Percentiles rank a stretch among this genome's conserved stretches.
Conservation (phyloP, 768 basidiomycete genomes). For the Serpula lacrymans region DNA sequence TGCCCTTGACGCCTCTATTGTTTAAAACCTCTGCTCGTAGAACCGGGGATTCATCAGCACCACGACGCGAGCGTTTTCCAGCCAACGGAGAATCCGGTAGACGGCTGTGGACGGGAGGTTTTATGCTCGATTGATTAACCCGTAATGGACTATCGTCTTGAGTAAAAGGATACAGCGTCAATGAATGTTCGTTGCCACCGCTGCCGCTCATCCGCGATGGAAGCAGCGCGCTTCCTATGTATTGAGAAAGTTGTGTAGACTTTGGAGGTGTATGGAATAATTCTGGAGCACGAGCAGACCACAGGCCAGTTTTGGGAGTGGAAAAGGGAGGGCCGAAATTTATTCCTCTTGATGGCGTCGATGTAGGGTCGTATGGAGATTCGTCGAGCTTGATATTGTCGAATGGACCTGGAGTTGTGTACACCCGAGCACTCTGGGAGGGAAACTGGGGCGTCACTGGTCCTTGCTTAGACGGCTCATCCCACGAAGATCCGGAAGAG, state of each 20-base stretch:
- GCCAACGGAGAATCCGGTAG: slow-evolving; percentile 26
- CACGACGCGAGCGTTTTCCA: slow-evolving; percentile 21
- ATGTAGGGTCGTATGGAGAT: slow-evolving; percentile 70
- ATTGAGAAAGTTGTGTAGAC: slow-evolving; percentile 8
- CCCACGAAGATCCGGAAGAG: slow-evolving; percentile 40
- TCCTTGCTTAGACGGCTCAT: slow-evolving; percentile 44
- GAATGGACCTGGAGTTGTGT: slow-evolving; percentile 33
- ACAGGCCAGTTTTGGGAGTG: slow-evolving; percentile 58
- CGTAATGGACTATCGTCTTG: too few species aligned
- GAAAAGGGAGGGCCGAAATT: slow-evolving; percentile 54
- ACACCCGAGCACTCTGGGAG: slow-evolving; percentile 36
- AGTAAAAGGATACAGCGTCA: too few species aligned
- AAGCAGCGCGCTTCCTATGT: slow-evolving; percentile 7
- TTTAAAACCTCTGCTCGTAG: too few species aligned
- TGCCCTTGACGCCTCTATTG: too few species aligned
- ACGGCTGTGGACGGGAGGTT: slow-evolving; percentile 16
- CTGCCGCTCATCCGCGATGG: slow-evolving; percentile 20
- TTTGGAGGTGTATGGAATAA: slow-evolving; percentile 54
- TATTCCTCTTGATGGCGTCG: slow-evolving; percentile 79
- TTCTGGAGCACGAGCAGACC: slow-evolving; percentile 39
- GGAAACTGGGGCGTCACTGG: slow-evolving; percentile 54
- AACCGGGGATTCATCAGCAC: too few species aligned
- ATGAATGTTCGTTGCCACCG: too few species aligned
- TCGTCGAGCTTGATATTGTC: slow-evolving; percentile 41
- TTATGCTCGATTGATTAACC: too few species aligned